Percentiles rank a stretch among this genome's conserved stretches.
Evolutionary conservation across 1,284 basidiomycete genomes (phyloP).

Genomic region (Rhodotorula sp.): DNA sequence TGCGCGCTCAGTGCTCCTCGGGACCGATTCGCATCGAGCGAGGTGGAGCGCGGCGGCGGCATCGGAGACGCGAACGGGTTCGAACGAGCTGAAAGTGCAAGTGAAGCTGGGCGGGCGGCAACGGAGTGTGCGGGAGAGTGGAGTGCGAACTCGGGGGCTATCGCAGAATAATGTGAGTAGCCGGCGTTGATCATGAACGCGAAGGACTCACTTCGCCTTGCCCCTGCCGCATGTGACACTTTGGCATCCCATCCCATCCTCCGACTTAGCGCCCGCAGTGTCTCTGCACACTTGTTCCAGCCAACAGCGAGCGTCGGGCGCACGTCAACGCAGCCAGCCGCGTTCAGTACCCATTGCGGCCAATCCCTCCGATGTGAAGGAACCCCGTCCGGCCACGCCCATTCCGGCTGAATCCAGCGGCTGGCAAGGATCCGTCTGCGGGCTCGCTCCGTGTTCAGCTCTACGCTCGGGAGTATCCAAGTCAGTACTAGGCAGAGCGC

Average conservation of each 20-base stretch:
- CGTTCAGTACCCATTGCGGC: background rate
- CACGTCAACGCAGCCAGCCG: background rate
- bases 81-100: background rate
- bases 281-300: background rate
- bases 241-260: background rate
- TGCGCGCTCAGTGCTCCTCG: background rate
- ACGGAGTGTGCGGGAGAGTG: background rate
- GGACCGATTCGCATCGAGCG: background rate
- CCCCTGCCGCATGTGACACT: background rate
- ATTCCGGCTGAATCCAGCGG: background rate
- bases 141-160: background rate
- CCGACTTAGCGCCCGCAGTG: background rate
- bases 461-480: background rate
- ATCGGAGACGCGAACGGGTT: background rate
- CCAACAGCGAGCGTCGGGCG: background rate
- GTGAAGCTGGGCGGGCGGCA: background rate
- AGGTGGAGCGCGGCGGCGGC: background rate
- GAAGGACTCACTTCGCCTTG: background rate
- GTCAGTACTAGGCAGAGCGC: conserved; percentile 5
- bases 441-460: background rate
- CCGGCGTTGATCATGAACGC: too few relatives aligned
- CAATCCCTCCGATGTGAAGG: background rate
- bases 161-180: too few relatives aligned
- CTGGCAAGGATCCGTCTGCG: background rate
- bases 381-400: background rate